Evolutionary conservation across 148 eudicot species (phyloP).

Genomic region (Chenopodium quinoa): DNA sequence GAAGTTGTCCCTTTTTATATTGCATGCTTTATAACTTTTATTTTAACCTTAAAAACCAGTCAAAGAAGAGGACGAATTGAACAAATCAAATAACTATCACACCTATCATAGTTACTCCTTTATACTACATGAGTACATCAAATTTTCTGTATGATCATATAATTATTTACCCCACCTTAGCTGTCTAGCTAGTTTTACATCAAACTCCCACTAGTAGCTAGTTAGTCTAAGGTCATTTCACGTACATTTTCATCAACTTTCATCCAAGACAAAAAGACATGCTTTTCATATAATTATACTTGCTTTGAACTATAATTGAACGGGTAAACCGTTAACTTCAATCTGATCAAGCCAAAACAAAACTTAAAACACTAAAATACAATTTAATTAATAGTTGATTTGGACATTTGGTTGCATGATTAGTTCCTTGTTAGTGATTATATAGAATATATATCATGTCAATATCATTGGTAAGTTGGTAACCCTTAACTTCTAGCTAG

Average conservation of each 20-base stretch:
- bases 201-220: not conserved
- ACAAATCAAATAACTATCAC: not conserved
- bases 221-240: not conserved
- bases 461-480: too few relatives aligned
- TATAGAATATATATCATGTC: too few relatives aligned
- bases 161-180: slow-evolving; percentile 10
- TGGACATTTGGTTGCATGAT: slow-evolving; percentile 3
- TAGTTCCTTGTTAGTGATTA: not conserved
- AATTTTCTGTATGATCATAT: not conserved
- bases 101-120: not conserved
- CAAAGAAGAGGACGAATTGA: not conserved
- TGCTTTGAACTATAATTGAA: not conserved
- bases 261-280: slow-evolving; percentile 1
- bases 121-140: not conserved
- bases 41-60: not conserved
- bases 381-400: too few relatives aligned
- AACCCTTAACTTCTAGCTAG: too few relatives aligned
- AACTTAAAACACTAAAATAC: not conserved
- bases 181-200: not conserved
- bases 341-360: not conserved
- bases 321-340: not conserved
- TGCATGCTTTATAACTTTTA: not conserved
- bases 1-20: not conserved
- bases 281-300: not conserved
- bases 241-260: slow-evolving; percentile 10